Base-by-base conservation (phyloP, 345 rosid species). In the Camelina hispida region DNA sequence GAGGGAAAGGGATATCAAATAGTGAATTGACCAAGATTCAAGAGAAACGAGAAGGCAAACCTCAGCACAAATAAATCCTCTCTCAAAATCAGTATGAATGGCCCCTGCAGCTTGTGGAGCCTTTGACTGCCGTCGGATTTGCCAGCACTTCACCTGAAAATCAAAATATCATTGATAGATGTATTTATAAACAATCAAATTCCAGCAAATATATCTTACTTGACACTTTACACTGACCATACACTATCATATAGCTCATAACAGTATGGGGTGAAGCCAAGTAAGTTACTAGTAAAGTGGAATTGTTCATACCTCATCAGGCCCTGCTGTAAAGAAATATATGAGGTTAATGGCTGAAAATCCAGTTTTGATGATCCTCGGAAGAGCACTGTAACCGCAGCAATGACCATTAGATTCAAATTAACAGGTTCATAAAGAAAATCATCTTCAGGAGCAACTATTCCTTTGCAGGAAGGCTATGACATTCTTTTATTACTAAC, bases 41-140 rank as follows among this genome's bases (percentile, higher is more conserved):
- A 35, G 48, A 72, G 66, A 78, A 9, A 66, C 50, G 67, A 77
- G 46, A 47, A 69, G 68, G 43, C 30, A 68, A 68, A 95, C 99
- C 99, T 95, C 99, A 40, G 99, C 99, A 78, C 99, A 95, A 56
- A 95, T 92, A 78, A 95, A 95, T 18, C 99, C 99, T 81, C 78
- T 90, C 85, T 95, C 97, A 78, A 95, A 95, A 81, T 95, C 98
- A 77, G 90, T 46, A 78, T 95, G 99, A 70, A 95, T 95, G 44
- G 97, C 6, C 78, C 99, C 99, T 47, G 98, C 99, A 71, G 99
- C 97, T 80, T 95, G 99, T 71, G 99, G 99, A 66, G 99, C 98
- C 83, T 95, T 95, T 68, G 96, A 68, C 79, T 81, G 98, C 51
- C 94, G 78, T 78, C 99, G 80, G 80, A 95, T 95, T 81, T 95